phyloP scores from a whole-genome alignment of 371 early-diverging fungal genomes.

The Encephalitozoon cuniculi region DNA sequence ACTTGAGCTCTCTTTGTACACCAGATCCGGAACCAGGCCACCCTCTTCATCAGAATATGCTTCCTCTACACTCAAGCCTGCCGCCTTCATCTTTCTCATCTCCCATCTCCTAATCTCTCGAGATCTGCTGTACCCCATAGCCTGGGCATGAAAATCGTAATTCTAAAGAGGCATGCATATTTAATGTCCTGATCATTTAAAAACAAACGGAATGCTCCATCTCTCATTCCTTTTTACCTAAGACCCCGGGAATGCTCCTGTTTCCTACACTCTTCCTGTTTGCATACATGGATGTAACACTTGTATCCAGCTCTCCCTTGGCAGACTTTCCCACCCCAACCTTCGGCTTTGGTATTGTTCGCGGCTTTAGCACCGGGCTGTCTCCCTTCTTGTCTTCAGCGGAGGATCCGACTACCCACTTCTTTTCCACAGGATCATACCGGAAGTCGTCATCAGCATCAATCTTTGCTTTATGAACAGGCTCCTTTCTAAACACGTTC shows the following conservation, averaged over 20 bases:
- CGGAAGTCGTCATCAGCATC: conserved; percentile 13
- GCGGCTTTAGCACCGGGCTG: not conserved
- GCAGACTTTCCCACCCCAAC: not conserved
- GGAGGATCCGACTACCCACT: conserved; percentile 10
- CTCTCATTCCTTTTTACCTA: not conserved
- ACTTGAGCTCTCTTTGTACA: not conserved
- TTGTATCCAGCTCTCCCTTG: not conserved
- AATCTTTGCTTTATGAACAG: conserved; percentile 13
- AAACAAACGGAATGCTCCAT: not conserved
- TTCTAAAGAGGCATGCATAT: not conserved
- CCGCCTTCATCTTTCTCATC: conserved; percentile 11
- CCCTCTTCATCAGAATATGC: not conserved
- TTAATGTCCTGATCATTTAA: not conserved
- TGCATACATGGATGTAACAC: not conserved
- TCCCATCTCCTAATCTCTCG: conserved; percentile 12
- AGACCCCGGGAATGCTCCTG: not conserved
- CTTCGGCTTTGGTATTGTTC: not conserved
- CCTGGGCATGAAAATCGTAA: not conserved
- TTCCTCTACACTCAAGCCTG: conserved; percentile 6
- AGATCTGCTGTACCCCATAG: not conserved
- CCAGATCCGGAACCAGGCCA: not conserved
- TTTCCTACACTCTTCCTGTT: not conserved
- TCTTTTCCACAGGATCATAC: conserved; percentile 30
- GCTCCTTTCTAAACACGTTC: conserved; percentile 18
- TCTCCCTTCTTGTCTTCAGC: not conserved